These are phyloP conservation scores for Actinidia arguta DNA, from an alignment of 179 eudicot species.

Conservation along the genomic window DNA sequence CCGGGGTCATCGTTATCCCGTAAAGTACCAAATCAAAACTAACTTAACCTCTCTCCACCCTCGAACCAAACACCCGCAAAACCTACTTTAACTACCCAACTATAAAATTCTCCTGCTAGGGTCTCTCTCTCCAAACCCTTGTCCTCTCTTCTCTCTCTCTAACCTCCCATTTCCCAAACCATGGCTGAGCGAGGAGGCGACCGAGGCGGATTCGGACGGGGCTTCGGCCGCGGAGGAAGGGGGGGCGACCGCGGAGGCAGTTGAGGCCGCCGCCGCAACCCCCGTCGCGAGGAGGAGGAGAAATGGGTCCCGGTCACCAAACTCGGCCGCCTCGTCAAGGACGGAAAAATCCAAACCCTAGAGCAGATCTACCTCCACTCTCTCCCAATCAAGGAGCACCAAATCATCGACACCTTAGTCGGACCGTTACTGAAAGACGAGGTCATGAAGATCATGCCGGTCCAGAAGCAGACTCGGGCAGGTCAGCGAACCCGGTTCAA, in stretches of 20 bases:
- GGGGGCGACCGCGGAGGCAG: constrained; percentile 31
- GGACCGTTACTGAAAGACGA: constrained; percentile 64
- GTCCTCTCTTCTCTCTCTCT: background rate
- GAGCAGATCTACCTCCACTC: constrained; percentile 75
- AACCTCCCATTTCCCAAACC: background rate
- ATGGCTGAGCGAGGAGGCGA: constrained; percentile 29
- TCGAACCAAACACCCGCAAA: too few relatives aligned
- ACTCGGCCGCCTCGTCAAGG: constrained; percentile 62
- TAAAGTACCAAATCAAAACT: too few relatives aligned
- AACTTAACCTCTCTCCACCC: too few relatives aligned
- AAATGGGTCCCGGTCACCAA: constrained; percentile 73
- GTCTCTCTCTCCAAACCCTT: too few relatives aligned
- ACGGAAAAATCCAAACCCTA: constrained; percentile 40
- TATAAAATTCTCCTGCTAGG: too few relatives aligned
- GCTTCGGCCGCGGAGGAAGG: constrained; percentile 23
- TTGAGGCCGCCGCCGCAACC: constrained; percentile 48
- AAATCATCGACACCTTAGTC: constrained; percentile 50
- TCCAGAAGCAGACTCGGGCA: constrained; percentile 77
- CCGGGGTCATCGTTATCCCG: too few relatives aligned
- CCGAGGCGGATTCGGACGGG: constrained; percentile 57
- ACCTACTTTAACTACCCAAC: too few relatives aligned
- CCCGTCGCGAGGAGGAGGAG: constrained; percentile 64
- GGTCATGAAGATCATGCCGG: constrained; percentile 80
- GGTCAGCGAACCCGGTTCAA: constrained; percentile 72
- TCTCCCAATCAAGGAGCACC: constrained; percentile 69